These are phyloP conservation scores for Aspergillus affinis DNA, from an alignment of 495 filamentous ascomycete species.

Conservation along the genomic window DNA sequence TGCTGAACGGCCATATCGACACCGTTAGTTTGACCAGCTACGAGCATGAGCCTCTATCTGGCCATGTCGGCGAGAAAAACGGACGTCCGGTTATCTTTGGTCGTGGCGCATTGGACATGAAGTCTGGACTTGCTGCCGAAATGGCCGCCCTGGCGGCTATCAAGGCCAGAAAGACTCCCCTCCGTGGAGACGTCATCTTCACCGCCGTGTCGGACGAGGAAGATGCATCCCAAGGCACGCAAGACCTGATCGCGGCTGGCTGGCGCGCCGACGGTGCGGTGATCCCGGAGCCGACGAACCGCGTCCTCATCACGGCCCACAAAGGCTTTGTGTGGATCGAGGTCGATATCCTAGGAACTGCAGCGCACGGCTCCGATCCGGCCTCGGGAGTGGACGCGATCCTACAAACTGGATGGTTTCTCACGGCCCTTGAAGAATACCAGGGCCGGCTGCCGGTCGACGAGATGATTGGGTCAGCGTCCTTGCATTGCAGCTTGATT, in stretches of 20 bases:
- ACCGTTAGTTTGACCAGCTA: slow-evolving; percentile 5
- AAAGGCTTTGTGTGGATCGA: slow-evolving; percentile 7
- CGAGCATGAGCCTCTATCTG: slow-evolving; percentile 2
- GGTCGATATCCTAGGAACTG: slow-evolving; percentile 5
- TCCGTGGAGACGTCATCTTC: slow-evolving; percentile 6
- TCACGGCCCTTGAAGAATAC: neutral
- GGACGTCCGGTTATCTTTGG: neutral
- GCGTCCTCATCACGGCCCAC: slow-evolving; percentile 3
- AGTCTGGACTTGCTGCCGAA: slow-evolving; percentile 3
- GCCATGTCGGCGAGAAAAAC: neutral
- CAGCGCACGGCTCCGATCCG: neutral
- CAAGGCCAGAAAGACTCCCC: neutral
- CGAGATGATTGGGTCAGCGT: neutral
- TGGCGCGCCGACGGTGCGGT: slow-evolving; percentile 7
- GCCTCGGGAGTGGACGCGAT: slow-evolving; percentile 6
- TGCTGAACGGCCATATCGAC: slow-evolving; percentile 9
- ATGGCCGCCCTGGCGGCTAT: neutral
- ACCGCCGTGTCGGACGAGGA: slow-evolving; percentile 9
- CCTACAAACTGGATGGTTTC: slow-evolving; percentile 4
- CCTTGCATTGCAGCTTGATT: slow-evolving; percentile 2
- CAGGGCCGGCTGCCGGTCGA: neutral
- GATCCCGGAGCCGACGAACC: slow-evolving; percentile 5
- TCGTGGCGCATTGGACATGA: slow-evolving; percentile 6
- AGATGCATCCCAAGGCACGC: neutral
- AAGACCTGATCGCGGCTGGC: slow-evolving; percentile 1